Evolutionary conservation across 352 stramenopile species (phyloP), one percentile per base, ranked within the genome.

Genomic region (Pythium dissotocum): DNA sequence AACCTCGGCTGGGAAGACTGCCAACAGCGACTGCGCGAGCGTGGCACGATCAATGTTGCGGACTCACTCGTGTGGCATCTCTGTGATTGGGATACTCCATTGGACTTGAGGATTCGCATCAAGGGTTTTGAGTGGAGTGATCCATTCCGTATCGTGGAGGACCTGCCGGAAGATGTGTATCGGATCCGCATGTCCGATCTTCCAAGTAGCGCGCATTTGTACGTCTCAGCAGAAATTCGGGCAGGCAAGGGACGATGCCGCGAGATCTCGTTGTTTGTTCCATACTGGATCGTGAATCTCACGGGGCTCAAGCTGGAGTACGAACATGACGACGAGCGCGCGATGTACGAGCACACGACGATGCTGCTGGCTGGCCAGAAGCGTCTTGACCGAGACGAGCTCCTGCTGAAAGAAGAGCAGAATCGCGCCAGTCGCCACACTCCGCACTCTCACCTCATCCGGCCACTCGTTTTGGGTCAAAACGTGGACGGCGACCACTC

Each of bases 221-320:
- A 87, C 67, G 74, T 95, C 42, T 90, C 82, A 16, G 83, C 75
- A 14, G 87, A 95, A 52, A 80, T 78, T 49, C 71, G 83, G 40
- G 75, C 76, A 46, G 78, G 76, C 6, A 83, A 77, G 68, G 82
- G 83, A 6, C 71, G 76, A 8, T 92, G 82, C 30, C 79, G 77
- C 10, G 87, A 95, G 57, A 68, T 96, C 44, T 85, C 90, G 16
- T 65, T 96, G n/a, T 95, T 88, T 60, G 85, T 94, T 12, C 88
- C 88, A 14, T 96, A 95, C 70, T 96, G 88, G 88, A 92, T 96
- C 56, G 84, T 96, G 28, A 96, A 96, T 60, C 70, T 94, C 55
- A 95, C 87, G 13, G 85, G 85, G 0, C 67, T 96, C 9, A 87
- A 92, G 69, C 75, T 96, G 13, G 88, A 96, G 56, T 95, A 89